phyloP scores from a whole-genome alignment of 2,329 filamentous ascomycete genomes.

The Pseudopithomyces maydicus region DNA sequence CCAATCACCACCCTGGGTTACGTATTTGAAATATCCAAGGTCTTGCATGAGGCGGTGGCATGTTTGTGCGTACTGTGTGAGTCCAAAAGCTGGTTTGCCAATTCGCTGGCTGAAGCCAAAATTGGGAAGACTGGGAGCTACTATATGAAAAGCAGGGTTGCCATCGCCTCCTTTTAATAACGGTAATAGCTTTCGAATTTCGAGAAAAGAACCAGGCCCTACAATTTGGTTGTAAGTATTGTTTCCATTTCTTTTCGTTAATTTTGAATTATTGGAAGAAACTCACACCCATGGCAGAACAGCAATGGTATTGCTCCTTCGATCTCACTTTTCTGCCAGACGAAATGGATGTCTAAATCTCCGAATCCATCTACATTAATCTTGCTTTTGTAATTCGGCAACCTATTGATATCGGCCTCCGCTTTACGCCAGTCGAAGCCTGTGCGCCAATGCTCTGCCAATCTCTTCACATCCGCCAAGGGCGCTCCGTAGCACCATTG shows the following conservation, averaged over 20 bases:
- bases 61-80: conserved; percentile 66
- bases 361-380: conserved; percentile 65
- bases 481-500: conserved; percentile 67
- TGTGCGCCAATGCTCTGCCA: conserved; percentile 62
- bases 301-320: conserved; percentile 66
- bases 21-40: conserved; percentile 66
- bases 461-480: conserved; percentile 62
- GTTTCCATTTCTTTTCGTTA: background rate
- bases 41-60: conserved; percentile 71
- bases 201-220: conserved; percentile 71
- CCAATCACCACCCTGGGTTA: conserved; percentile 71
- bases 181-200: conserved; percentile 66
- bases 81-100: conserved; percentile 60
- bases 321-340: conserved; percentile 61
- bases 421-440: conserved; percentile 65
- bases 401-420: conserved; percentile 63
- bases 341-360: conserved; percentile 66
- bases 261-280: background rate
- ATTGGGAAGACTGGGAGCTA: conserved; percentile 61
- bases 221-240: background rate
- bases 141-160: conserved; percentile 57
- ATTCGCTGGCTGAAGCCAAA: conserved; percentile 60
- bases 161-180: conserved; percentile 41
- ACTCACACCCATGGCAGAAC: conserved; percentile 68
- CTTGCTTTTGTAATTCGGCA: conserved; percentile 63